Evolutionary conservation across 805 yeast species (phyloP), one percentile per base, ranked within the genome.

Genomic region (Wickerhamomyces chaumierensis): DNA sequence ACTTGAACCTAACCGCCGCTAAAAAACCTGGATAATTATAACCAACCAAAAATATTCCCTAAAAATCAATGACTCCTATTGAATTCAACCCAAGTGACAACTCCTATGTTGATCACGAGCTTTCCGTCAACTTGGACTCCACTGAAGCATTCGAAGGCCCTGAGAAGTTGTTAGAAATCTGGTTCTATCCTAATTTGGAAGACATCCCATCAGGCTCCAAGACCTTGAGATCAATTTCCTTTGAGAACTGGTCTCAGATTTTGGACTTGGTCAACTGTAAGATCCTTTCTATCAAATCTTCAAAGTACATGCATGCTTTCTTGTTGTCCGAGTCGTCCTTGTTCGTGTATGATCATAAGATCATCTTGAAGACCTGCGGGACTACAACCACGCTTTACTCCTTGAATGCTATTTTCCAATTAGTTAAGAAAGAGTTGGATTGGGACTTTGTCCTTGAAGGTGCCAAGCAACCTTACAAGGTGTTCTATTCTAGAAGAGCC

Each of bases 141-240:
- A 70, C 94, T 13, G 81, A 77, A 54, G 95, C 96, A 2, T 90
- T 90, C 56, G 97, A 90, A 65, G 97, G 98, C 6, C 97, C 98
- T 25, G 97, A 90, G 60, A 92, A 90, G 60, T 67, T 90, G 41
- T 66, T 92, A 33, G 96, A 90, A 57, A 67, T 90, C 42, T 88
- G 96, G 96, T 78, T 87, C 56, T 77, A 78, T 49, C 71, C 79
- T 12, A 58, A 66, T 31, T 65, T 63, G 32, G 42, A 54, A 19
- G 47, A 58, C n/a, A 25, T 49, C 20, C 57, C 64, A 12, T 53
- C 60, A n/a, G 45, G 55, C 25, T 45, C 37, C 7, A 65, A 63
- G 56, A 85, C 73, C 27, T 69, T 81, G 41, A 65, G 94, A 47
- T 61, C 69, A 12, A 75, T 90, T 41, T 77, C 85, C 0, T 66